Percentiles rank a stretch among this genome's conserved stretches.
phyloP scores from a whole-genome alignment of 2,329 filamentous ascomycete genomes.

The Diaporthe vexans region DNA sequence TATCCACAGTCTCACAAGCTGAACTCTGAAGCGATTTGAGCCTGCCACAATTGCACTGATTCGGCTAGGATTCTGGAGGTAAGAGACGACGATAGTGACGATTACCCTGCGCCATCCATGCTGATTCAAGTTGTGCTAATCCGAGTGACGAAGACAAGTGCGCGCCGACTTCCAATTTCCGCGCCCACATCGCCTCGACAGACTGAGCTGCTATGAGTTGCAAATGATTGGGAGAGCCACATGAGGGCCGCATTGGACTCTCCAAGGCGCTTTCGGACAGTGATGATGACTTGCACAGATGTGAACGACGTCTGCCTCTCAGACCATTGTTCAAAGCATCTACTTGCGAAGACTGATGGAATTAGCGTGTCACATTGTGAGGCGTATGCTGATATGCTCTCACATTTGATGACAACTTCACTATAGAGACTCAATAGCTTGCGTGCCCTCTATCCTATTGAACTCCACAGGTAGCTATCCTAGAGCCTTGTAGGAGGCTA shows the following conservation, averaged over 20 bases:
- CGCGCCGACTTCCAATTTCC: not conserved
- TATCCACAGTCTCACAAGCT: not conserved
- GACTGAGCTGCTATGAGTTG: not conserved
- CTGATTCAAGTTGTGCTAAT: too few relatives aligned
- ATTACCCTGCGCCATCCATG: not conserved
- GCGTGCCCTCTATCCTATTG: not conserved
- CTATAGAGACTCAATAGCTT: not conserved
- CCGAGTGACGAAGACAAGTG: not conserved
- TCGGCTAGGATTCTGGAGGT: too few relatives aligned
- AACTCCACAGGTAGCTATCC: too few relatives aligned
- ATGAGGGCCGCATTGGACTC: not conserved
- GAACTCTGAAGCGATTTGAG: not conserved
- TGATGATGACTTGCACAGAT: too few relatives aligned
- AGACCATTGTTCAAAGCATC: too few relatives aligned
- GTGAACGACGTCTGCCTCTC: too few relatives aligned
- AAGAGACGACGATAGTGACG: not conserved
- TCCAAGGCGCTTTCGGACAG: too few relatives aligned
- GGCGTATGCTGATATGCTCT: too few relatives aligned
- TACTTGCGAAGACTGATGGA: too few relatives aligned
- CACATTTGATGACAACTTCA: not conserved
- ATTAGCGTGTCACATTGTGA: too few relatives aligned
- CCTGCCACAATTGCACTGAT: not conserved
- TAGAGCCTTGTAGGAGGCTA: too few relatives aligned
- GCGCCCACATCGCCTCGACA: not conserved
- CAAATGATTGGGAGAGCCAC: not conserved